Percentiles rank a stretch among this genome's conserved stretches.
These are phyloP conservation scores for Leptomonas pyrrhocoris DNA, from an alignment of 208 protist species.

Conservation along the genomic window DNA sequence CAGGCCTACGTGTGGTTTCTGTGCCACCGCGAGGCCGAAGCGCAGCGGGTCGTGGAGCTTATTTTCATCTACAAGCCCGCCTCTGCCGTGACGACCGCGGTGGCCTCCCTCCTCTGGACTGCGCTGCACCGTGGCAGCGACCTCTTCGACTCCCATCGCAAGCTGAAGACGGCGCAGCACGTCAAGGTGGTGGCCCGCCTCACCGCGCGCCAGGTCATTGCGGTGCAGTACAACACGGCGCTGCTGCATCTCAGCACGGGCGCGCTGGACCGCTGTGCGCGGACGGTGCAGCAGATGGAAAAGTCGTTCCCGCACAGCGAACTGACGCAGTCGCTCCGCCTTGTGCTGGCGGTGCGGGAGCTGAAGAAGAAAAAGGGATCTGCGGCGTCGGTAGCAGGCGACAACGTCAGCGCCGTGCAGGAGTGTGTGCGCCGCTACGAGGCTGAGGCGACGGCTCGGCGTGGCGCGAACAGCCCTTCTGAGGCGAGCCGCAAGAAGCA, in stretches of 20 bases:
- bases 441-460: constrained; percentile 12
- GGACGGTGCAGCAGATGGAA: constrained; percentile 67
- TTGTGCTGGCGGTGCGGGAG: constrained; percentile 63
- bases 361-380: constrained; percentile 58
- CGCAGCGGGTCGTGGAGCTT: constrained; percentile 45
- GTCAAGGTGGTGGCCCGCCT: constrained; percentile 58
- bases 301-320: constrained; percentile 63
- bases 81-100: constrained; percentile 61
- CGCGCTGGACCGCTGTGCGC: constrained; percentile 57
- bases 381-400: constrained; percentile 6
- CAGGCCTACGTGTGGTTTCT: constrained; percentile 72
- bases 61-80: constrained; percentile 61
- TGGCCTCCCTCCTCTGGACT: constrained; percentile 76
- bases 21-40: constrained; percentile 54
- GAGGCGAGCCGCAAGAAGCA: constrained; percentile 6
- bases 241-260: constrained; percentile 73
- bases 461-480: constrained; percentile 11
- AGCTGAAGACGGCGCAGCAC: constrained; percentile 69
- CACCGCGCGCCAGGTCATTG: constrained; percentile 65
- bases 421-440: constrained; percentile 35
- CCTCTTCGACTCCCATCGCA: constrained; percentile 77
- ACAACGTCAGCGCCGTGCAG: constrained; percentile 24
- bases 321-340: constrained; percentile 69
- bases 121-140: constrained; percentile 59
- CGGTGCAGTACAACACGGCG: constrained; percentile 86